phyloP scores from a whole-genome alignment of 1,284 basidiomycete species.

The Ganoderma multipileum region DNA sequence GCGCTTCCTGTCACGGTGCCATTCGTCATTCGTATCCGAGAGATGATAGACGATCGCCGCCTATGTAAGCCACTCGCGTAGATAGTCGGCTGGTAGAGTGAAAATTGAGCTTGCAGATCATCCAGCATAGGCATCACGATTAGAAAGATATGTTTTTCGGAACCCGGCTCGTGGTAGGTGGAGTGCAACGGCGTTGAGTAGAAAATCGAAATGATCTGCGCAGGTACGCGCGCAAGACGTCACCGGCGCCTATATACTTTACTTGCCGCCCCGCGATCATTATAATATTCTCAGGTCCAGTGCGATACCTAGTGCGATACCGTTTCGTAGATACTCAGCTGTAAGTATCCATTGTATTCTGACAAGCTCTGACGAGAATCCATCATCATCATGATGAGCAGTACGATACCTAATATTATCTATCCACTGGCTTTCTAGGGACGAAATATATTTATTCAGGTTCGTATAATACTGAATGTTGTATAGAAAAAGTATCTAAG shows the following conservation, averaged over 20 bases:
- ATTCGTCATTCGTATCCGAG: neutral
- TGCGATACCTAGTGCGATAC: no score
- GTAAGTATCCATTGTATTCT: no score
- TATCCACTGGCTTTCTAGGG: neutral
- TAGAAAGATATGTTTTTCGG: neutral
- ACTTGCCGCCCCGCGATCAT: no score
- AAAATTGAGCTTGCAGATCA: neutral
- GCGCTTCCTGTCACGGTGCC: no score
- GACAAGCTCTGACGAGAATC: no score
- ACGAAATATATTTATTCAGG: neutral
- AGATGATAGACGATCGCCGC: slow-evolving; percentile 13
- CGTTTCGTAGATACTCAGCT: no score
- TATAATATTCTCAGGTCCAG: no score
- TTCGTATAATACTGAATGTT: neutral
- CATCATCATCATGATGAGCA: no score
- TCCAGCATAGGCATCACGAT: neutral
- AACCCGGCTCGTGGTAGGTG: neutral
- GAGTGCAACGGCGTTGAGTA: neutral
- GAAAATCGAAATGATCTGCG: neutral
- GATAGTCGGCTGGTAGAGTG: slow-evolving; percentile 6
- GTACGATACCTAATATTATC: no score
- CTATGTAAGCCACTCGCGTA: slow-evolving; percentile 3
- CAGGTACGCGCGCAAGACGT: neutral
- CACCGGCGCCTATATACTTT: neutral
- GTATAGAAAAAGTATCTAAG: neutral